A percentile compares a stretch with the other conserved stretches of the same genome.
These are phyloP conservation scores for Apiotrichum sp. DNA, from an alignment of 1,284 basidiomycete species.

Conservation along the genomic window DNA sequence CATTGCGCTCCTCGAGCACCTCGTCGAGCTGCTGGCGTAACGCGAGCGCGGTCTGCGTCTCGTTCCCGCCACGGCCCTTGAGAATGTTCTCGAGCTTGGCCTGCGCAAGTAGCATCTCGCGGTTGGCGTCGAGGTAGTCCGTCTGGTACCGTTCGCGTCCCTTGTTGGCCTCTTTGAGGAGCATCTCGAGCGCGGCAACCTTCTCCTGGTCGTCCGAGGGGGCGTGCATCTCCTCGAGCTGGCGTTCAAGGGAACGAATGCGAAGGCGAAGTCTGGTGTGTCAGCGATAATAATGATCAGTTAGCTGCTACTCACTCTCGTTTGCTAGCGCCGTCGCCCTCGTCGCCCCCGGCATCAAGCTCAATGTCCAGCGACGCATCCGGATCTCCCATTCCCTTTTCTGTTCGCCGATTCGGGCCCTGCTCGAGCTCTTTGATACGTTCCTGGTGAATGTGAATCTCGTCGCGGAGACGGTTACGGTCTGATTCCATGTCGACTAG, in stretches of 20 bases:
- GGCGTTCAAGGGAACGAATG: constrained; percentile 72
- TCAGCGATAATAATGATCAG: no score
- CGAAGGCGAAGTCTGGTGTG: constrained; percentile 50
- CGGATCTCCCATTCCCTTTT: constrained; percentile 1
- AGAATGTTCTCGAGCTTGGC: constrained; percentile 81
- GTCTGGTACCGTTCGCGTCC: constrained; percentile 84
- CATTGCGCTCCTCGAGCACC: constrained; percentile 73
- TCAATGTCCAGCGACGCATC: constrained; percentile 47
- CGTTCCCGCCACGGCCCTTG: constrained; percentile 71
- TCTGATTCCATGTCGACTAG: constrained; percentile 59
- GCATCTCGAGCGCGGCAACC: constrained; percentile 75
- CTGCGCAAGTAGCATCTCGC: constrained; percentile 73
- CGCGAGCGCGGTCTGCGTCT: constrained; percentile 78
- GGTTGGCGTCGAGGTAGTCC: constrained; percentile 78
- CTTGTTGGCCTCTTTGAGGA: constrained; percentile 82
- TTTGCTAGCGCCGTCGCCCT: constrained; percentile 74
- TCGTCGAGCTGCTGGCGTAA: constrained; percentile 81
- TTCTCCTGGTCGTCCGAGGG: constrained; percentile 49
- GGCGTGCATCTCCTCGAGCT: constrained; percentile 65
- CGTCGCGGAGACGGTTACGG: constrained; percentile 71
- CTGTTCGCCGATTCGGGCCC: background rate
- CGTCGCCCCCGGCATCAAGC: constrained; percentile 46
- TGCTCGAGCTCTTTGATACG: constrained; percentile 78
- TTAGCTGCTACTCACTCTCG: constrained; percentile 5
- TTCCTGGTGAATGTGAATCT: constrained; percentile 83